These are phyloP conservation scores for Omphalotus guepiniiformis DNA, from an alignment of 768 basidiomycete species.

Conservation along the genomic window DNA sequence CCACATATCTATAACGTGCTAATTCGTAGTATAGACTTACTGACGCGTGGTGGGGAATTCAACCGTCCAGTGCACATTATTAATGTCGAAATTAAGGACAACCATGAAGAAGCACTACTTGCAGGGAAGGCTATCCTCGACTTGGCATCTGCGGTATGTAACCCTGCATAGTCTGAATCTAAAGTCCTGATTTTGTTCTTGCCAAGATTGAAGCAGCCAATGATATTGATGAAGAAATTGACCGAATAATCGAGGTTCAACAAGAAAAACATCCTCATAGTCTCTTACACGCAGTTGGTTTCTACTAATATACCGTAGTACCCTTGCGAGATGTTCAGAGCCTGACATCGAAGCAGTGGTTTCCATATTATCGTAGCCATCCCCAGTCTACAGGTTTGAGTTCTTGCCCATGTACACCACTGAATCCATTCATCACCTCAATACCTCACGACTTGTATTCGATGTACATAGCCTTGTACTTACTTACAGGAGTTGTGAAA, in stretches of 20 bases:
- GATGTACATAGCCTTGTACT: too few species aligned
- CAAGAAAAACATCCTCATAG: conserved; percentile 90
- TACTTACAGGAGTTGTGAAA: neutral
- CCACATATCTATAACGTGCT: neutral
- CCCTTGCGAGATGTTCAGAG: neutral
- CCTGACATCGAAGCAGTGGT: too few species aligned
- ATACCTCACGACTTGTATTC: too few species aligned
- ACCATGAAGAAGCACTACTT: conserved; percentile 95
- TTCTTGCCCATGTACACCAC: too few species aligned
- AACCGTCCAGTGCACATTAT: conserved; percentile 94
- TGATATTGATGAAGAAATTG: conserved; percentile 92
- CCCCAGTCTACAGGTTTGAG: too few species aligned
- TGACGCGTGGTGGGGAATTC: conserved; percentile 84
- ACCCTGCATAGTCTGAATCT: neutral
- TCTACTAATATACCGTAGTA: conserved; percentile 50
- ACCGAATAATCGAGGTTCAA: conserved; percentile 77
- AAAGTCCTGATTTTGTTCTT: conserved; percentile 10
- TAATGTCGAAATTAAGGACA: conserved; percentile 98
- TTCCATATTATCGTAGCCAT: too few species aligned
- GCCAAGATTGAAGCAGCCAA: conserved; percentile 75
- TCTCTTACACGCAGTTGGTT: conserved; percentile 87
- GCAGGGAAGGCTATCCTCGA: conserved; percentile 95
- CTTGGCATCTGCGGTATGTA: conserved; percentile 79
- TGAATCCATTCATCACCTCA: too few species aligned
- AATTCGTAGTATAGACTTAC: conserved; percentile 53